These are phyloP conservation scores for Chytridium lagenaria DNA, from an alignment of 371 early-diverging fungal genomes.

Conservation along the genomic window DNA sequence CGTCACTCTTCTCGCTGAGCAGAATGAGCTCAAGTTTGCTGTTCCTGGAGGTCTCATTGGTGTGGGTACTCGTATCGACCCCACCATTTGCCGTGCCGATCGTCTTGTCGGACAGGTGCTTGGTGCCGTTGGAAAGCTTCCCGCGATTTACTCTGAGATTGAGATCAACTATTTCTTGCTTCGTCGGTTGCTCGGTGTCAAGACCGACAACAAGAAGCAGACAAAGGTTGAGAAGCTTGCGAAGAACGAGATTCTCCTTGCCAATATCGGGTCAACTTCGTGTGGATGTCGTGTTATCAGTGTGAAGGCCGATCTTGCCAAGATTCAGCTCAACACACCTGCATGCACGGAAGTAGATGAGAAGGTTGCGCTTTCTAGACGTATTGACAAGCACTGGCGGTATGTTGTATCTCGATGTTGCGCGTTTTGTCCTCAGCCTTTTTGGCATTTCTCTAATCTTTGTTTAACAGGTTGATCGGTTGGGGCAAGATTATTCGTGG, in stretches of 20 bases:
- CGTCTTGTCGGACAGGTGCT: constrained; percentile 99
- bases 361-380: constrained; percentile 97
- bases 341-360: constrained; percentile 99
- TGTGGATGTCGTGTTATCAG: constrained; percentile 96
- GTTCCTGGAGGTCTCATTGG: constrained; percentile 99
- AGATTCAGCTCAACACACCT: constrained; percentile 93
- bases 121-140: constrained; percentile 95
- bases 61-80: constrained; percentile 99
- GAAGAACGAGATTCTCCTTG: constrained; percentile 95
- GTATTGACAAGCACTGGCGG: constrained; percentile 99
- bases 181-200: constrained; percentile 94
- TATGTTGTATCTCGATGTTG: constrained; percentile 48
- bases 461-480: constrained; percentile 82
- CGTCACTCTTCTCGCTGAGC: constrained; percentile 93
- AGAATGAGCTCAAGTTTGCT: constrained; percentile 94
- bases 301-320: constrained; percentile 93
- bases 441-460: not conserved
- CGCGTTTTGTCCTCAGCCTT: constrained; percentile 14
- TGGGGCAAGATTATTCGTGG: constrained; percentile 97
- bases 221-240: constrained; percentile 92
- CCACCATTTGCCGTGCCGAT: constrained; percentile 98
- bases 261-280: constrained; percentile 99
- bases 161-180: constrained; percentile 98
- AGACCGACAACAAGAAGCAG: constrained; percentile 96
- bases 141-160: constrained; percentile 95